Evolutionary conservation across 2,329 filamentous ascomycete genomes (phyloP), one percentile per base, ranked within the genome.

Genomic region (Trichoderma simmonsii): DNA sequence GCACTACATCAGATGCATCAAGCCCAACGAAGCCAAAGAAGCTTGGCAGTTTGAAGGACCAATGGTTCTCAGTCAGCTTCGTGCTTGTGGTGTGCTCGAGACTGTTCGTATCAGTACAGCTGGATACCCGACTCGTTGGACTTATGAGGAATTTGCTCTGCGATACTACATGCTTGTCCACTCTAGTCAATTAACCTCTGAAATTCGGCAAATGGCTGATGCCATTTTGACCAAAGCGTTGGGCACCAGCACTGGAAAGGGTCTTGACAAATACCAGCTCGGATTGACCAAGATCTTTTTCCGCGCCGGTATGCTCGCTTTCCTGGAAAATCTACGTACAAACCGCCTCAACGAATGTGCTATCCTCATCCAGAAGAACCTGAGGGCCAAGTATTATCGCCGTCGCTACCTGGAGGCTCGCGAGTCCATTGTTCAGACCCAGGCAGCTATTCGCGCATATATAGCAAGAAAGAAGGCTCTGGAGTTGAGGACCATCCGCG

Each of bases 251-350:
- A 93, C 87, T 57, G 90, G 89, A 73, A 89, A 92, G 76, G 92
- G 91, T 62, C 83, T 91, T 69, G 96, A 98, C 85, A 99, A 97
- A 83, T 99, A 98, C 80, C 96, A 99, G 83, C 89, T 99, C 75
- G 96, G 96, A 84, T 86, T 98, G 75, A 98, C 95, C 67, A 99
- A 99, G 85, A 98, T 99, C 80, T 99, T 99, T 85, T 99, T 99
- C 90, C 92, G 96, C 73, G 96, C 96, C 71, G 96, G 96, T 82
- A 99, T 99, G 96, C 91, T 99, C 77, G 96, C 96, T 7, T 98
- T 98, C 85, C 86, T 99, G 65, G 96, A 99, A 83, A 98, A 98
- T 76, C 87, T 98, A 75, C 91, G 96, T 72, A 98, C 96, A 14
- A 93, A 88, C 75, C 91, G 95, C 72, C 87, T 99, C 79, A 98